Percentiles rank a stretch among this genome's conserved stretches.
Evolutionary conservation across 768 basidiomycete species (phyloP).

Genomic region (Mycena belliarum): DNA sequence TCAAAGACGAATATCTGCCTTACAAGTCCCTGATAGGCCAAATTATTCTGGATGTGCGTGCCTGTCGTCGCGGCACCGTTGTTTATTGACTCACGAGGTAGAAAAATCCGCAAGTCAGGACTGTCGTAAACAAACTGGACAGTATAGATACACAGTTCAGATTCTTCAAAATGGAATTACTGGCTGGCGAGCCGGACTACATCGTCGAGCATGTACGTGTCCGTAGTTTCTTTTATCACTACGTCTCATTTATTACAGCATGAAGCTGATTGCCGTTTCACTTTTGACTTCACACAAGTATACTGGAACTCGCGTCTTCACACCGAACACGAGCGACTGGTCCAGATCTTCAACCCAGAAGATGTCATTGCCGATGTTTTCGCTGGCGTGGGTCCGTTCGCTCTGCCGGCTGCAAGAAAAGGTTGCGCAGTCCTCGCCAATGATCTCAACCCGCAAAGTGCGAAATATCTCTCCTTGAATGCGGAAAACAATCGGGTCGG

Average conservation of each 20-base stretch:
- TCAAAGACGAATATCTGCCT: constrained; percentile 87
- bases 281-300: constrained; percentile 91
- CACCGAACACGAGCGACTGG: constrained; percentile 87
- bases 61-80: neutral
- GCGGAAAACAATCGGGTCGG: constrained; percentile 75
- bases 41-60: constrained; percentile 82
- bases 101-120: constrained; percentile 85
- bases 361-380: constrained; percentile 93
- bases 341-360: constrained; percentile 66
- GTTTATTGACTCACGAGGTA: constrained; percentile 29
- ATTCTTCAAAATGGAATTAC: constrained; percentile 94
- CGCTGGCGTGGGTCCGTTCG: constrained; percentile 97
- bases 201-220: constrained; percentile 82
- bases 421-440: constrained; percentile 90
- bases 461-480: constrained; percentile 75
- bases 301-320: constrained; percentile 99
- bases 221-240: neutral
- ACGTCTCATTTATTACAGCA: constrained; percentile 44
- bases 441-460: constrained; percentile 90
- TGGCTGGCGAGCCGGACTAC: constrained; percentile 89
- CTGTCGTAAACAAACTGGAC: constrained; percentile 95
- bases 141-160: constrained; percentile 84
- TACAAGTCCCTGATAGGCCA: constrained; percentile 92
- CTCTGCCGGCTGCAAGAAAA: constrained; percentile 89
- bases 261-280: constrained; percentile 85